These are phyloP conservation scores for Aspergillus sclerotialis DNA, from an alignment of 2,329 filamentous ascomycete species.

Conservation along the genomic window DNA sequence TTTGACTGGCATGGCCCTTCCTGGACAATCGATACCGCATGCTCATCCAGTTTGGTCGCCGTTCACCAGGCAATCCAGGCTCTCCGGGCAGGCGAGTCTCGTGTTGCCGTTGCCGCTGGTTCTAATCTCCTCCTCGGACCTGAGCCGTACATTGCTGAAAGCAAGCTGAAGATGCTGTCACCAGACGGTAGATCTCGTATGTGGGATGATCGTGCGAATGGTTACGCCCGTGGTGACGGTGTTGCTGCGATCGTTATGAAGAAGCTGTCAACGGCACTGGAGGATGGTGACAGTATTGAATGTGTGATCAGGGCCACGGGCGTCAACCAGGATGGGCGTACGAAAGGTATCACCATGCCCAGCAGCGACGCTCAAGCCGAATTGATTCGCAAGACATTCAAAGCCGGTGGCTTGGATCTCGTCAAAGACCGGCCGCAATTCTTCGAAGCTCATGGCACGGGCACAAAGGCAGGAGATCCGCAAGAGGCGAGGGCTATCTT, in stretches of 20 bases:
- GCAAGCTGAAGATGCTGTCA: conserved; percentile 35
- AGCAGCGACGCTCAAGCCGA: neutral
- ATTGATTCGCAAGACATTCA: neutral
- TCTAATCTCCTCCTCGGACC: conserved; percentile 19
- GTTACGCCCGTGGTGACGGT: conserved; percentile 1
- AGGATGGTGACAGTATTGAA: conserved; percentile 1
- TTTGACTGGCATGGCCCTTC: conserved; percentile 2
- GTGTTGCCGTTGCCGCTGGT: conserved; percentile 16
- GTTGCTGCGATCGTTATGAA: conserved; percentile 1
- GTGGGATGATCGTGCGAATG: conserved; percentile 13
- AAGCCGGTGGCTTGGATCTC: conserved; percentile 21
- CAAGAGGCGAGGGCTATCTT: conserved; percentile 16
- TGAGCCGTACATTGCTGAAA: conserved; percentile 6
- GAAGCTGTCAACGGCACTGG: neutral
- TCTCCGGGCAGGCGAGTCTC: conserved; percentile 13
- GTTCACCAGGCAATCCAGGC: conserved; percentile 11
- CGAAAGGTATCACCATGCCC: neutral
- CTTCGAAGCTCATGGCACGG: conserved; percentile 37
- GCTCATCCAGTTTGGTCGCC: conserved; percentile 1
- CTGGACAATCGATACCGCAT: conserved; percentile 1
- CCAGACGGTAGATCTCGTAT: conserved; percentile 44
- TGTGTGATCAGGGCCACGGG: neutral
- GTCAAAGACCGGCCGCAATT: conserved; percentile 19
- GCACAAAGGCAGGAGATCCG: conserved; percentile 24
- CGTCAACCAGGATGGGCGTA: conserved; percentile 1